phyloP scores from a whole-genome alignment of 257 asterid species.

The Solanum gracilifrons region DNA sequence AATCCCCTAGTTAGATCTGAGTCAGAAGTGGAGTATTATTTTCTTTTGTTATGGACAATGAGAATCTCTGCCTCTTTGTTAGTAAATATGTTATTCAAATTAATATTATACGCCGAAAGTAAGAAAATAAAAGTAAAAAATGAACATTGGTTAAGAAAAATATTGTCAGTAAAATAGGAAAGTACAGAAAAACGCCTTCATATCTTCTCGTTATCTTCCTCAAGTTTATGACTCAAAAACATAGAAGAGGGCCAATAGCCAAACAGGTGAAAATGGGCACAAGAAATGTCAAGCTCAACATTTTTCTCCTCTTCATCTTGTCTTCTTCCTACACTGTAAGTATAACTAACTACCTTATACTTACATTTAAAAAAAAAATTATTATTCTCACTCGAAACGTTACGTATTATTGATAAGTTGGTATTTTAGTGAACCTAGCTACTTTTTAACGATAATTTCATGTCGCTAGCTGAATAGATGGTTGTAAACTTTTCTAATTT shows the following conservation, averaged over 20 bases:
- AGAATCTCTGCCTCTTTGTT: conserved; percentile 7
- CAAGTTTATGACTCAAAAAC: conserved; percentile 3
- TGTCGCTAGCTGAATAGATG: neutral
- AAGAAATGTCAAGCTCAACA: conserved; percentile 19
- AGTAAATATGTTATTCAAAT: neutral
- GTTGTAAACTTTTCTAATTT: neutral
- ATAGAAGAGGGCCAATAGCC: neutral
- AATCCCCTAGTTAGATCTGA: neutral
- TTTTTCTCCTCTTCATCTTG: conserved; percentile 17
- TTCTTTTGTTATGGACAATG: neutral
- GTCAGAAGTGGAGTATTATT: neutral
- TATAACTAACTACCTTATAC: neutral
- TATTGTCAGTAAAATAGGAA: neutral
- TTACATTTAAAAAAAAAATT: neutral
- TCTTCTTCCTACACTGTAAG: conserved; percentile 33
- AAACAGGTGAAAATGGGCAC: conserved; percentile 28
- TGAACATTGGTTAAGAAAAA: neutral
- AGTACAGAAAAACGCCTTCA: neutral
- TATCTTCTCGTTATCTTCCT: conserved; percentile 15
- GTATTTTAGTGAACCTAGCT: neutral
- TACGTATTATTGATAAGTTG: neutral
- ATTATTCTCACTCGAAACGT: neutral
- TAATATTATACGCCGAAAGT: neutral
- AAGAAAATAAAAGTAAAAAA: neutral
- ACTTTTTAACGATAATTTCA: neutral